Evolutionary conservation across 2,329 filamentous ascomycete genomes (phyloP), one percentile per base, ranked within the genome.

Genomic region (Claviceps arundinis): DNA sequence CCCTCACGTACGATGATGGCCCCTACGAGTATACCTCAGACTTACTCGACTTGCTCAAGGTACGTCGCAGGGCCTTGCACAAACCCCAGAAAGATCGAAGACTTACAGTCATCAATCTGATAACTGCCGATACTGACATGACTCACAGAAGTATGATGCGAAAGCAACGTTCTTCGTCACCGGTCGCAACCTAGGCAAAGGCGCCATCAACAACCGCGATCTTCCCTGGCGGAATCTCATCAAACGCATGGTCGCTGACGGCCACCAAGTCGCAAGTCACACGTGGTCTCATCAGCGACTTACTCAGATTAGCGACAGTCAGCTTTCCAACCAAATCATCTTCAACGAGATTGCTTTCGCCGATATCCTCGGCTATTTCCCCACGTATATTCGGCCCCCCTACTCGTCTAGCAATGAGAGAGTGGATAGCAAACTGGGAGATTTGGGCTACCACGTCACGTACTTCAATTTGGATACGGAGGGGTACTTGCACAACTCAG

Each of bases 401-500:
- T 74, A 72, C 62, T 73, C 71, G n/a, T 70, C 69, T 37, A 73
- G 70, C 60, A 70, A 69, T 48, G 53, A 53, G 4, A 62, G 57
- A 0, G 71, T 68, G 6, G 68, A 72, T 47, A 64, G 58, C 19
- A 64, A 68, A 63, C 59, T 74, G 43, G 64, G 58, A 14, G 63
- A 65, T 26, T 57, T 81, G 5, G 75, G 74, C n/a, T 81, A 81
- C 62, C 76, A 81, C 59, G 60, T 81, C 59, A 71, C 73, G 30
- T 80, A 80, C 65, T 81, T 80, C 58, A 75, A 80, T 60, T 66
- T 82, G 45, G 79, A 83, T 59, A 82, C 79, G 3, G 72, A 78
- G 52, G 79, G 81, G 52, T 82, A 80, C 60, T 66, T 78, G 51
- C 73, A 81, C 58, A 68, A 73, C 51, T 66, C 65, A 16, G 68